Base-by-base conservation (phyloP, 2,329 filamentous ascomycete genomes). In the Stachybotrys chartarum region DNA sequence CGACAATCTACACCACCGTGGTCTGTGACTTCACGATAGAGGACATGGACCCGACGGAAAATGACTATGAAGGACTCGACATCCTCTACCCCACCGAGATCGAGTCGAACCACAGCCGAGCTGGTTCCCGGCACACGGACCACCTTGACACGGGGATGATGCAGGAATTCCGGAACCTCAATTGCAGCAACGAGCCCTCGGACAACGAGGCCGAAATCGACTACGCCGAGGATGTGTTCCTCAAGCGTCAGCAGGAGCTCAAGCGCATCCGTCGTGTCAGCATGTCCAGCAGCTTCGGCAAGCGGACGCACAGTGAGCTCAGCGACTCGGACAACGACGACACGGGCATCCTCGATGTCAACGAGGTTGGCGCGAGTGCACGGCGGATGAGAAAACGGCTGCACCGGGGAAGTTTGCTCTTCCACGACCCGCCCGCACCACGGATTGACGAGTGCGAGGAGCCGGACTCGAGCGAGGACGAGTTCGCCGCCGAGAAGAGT, bases 361-460 rank as follows among this genome's bases (percentile, higher is more conserved):
- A 72, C 53, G 70, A 74, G 18, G 71, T 71, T 10, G 77, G 76
- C 14, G 77, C 74, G 14, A 78, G 76, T 58, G 77, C 78, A 10
- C 73, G 77, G 18, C 73, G 77, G 31, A 67, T 79, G 56, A 72
- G 74, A 54, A 74, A 79, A 58, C 72, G 76, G 45, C 63, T 78
- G 53, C 74, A 79, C 42, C 74, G 75, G 46, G 75, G 76, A 49
- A 73, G 72, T 57, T 61, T 79, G n/a, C 70, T 75, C 30, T 79
- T 80, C 58, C 71, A 75, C 18, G 78, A 81, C 56, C 77, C 78
- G 35, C 76, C 75, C 11, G 72, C 73, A 51, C 76, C 76, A 11
- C 72, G 75, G 44, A 82, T 82, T 56, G 77, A 80, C 44, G 79
- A 82, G 66, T 69, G 79, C 1, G 79, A 81, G 16, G 79, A 81